Base-by-base conservation (phyloP, 768 basidiomycete genomes). In the Panellus pusillus region DNA sequence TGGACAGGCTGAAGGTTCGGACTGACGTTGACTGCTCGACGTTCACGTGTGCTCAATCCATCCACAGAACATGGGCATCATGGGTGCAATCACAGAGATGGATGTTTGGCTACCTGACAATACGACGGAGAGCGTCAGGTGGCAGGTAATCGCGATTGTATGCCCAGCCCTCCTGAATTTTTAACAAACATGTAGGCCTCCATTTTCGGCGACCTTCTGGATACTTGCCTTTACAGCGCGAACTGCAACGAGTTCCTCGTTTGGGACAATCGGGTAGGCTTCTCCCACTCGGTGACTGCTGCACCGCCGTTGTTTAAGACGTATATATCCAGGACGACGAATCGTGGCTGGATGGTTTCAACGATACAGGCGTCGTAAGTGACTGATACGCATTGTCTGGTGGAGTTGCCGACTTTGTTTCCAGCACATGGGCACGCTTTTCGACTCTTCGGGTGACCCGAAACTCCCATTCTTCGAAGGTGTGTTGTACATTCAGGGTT, bases 51-150 rank as follows among this genome's bases (percentile, higher is more conserved):
- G 18, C 20, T 37, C n/a, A 44, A 14, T 9, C n/a, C 13, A 7
- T 40, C 11, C 12, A 4, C 32, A 60, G 58, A 60, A 38, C 39
- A 19, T 60, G 3, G 54, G 54, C n/a, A 5, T 60, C 2, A 49
- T 48, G 47, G 58, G 58, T 0, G 58, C 58, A 0, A 60, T 60
- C 31, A 60, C 58, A 6, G 58, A 60, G 19, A 20, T 56, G 58
- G 54, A 60, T 38, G 50, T 52, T 8, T 60, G 58, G 58, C 47
- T 60, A 2, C 58, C 58, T 15, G 58, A 60, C 17, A 60, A 56
- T 39, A 49, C 50, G 4, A 60, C 54, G 0, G 46, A 50, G 18
- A 55, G 54, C 19, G 7, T 56, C 18, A 32, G 58, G 32, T 60
- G 58, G 58, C 58, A 60, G 52, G 57, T 50, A 54, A 24, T 9